phyloP scores from a whole-genome alignment of 1,139 yeast species.

The Arxiozyma slooffiae region DNA sequence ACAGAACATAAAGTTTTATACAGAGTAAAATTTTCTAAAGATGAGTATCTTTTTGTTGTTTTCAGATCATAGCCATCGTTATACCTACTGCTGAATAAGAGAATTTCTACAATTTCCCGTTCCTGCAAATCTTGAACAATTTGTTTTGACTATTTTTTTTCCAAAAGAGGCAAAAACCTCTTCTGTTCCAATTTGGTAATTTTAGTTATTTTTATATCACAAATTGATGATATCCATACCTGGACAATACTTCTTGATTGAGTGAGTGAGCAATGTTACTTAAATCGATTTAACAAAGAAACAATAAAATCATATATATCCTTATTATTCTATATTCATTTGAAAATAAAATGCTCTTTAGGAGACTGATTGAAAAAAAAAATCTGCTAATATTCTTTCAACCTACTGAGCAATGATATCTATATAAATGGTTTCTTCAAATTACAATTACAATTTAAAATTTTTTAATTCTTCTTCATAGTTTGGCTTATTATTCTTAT shows the following conservation, averaged over 20 bases:
- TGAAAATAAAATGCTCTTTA: background rate
- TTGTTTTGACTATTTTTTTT: no score
- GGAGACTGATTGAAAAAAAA: background rate
- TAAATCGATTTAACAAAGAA: background rate
- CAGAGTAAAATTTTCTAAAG: no score
- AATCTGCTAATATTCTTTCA: background rate
- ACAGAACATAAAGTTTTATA: no score
- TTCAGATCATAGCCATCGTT: background rate
- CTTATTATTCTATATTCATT: background rate
- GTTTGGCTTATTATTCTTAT: background rate
- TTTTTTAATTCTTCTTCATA: constrained; percentile 4
- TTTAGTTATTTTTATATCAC: background rate
- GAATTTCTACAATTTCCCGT: background rate
- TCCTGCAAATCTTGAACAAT: background rate
- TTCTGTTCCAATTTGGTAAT: no score
- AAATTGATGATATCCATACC: background rate
- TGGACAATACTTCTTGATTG: background rate
- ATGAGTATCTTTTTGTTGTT: background rate
- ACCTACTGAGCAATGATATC: background rate
- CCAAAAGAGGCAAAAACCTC: background rate
- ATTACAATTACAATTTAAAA: constrained; percentile 2
- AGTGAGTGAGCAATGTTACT: no score
- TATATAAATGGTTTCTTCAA: background rate
- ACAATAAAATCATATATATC: background rate
- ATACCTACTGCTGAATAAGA: background rate